These are phyloP conservation scores for Phytophthora brassicae DNA, from an alignment of 352 stramenopile species.

Conservation along the genomic window DNA sequence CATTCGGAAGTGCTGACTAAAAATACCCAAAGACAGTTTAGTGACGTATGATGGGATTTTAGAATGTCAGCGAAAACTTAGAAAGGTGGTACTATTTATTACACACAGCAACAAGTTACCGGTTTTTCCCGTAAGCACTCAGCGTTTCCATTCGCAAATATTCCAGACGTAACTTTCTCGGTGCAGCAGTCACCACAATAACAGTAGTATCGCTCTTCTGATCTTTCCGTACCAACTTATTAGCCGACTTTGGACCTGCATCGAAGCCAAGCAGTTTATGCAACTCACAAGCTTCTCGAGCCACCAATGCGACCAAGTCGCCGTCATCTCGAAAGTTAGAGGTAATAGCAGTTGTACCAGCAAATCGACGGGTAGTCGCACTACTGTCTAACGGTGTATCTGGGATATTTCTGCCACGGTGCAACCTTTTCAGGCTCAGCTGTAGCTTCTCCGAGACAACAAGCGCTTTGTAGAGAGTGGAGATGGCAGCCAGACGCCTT, in stretches of 20 bases:
- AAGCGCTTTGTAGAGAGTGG: not conserved
- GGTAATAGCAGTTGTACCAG: not conserved
- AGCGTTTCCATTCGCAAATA: slow-evolving; percentile 1
- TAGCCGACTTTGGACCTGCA: not conserved
- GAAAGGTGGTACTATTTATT: too few species aligned
- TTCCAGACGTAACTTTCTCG: too few species aligned
- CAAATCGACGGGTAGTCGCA: not conserved
- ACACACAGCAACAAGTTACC: not conserved
- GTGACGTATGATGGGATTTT: too few species aligned
- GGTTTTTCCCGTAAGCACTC: not conserved
- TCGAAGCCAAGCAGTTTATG: not conserved
- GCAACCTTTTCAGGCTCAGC: slow-evolving; percentile 14
- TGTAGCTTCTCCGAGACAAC: slow-evolving; percentile 11
- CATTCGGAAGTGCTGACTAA: too few species aligned
- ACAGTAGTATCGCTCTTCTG: not conserved
- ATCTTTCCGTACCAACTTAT: too few species aligned
- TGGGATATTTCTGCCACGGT: not conserved
- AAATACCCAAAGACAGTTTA: too few species aligned
- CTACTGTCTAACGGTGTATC: not conserved
- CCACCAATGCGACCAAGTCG: slow-evolving; percentile 18
- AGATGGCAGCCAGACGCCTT: slow-evolving; percentile 8
- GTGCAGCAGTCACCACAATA: too few species aligned
- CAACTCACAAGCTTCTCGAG: slow-evolving; percentile 20
- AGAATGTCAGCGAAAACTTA: too few species aligned
- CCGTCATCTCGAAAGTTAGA: slow-evolving; percentile 6